Evolutionary conservation across 805 yeast genomes (phyloP), one percentile per base, ranked within the genome.

Genomic region (Lipomyces oligophaga): DNA sequence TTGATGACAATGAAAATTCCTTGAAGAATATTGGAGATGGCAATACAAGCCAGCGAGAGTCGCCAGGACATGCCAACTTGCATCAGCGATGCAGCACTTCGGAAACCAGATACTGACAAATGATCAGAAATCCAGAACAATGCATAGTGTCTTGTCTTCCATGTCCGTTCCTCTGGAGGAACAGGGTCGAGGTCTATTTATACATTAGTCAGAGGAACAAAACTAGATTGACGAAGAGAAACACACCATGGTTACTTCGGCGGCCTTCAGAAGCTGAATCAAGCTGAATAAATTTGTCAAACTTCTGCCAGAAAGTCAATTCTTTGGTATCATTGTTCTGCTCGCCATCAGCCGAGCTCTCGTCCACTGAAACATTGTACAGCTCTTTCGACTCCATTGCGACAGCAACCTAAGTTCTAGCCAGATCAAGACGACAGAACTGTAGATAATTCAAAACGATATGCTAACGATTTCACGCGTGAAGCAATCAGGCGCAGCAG

Each of bases 31-130:
- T 72, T 70, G 2, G 71, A 78, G 15, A 76, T 43, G 15, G 72
- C 66, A 18, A 72, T 64, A 16, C 66, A 63, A 2, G 72, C 70
- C 70, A 76, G 70, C 2, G 76, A 60, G 45, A 72, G 65, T 55
- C 70, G 64, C n/a, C 73, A 72, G 26, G 67, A 65, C 4, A 72
- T 57, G 1, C 79, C 80, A 19, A 71, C 58, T 0, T 71, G 57
- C 46, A 75, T 53, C 30, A 75, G 53, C 1, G 78, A 62, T 6
- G 73, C 62, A 13, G 74, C 77, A 1, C 68, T 60, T 32, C 69
- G 64, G 72, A 73, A 68, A 28, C 75, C 67, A 3, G 73, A 60
- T 50, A 72, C 67, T 2, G 70, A 65, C 16, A 69, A 47, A 18
- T 51, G 48, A 26, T 57, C 59, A 4, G 57, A 48, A 16, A 46